Evolutionary conservation across 78 protist species (phyloP).

Genomic region (Paulinella micropora): DNA sequence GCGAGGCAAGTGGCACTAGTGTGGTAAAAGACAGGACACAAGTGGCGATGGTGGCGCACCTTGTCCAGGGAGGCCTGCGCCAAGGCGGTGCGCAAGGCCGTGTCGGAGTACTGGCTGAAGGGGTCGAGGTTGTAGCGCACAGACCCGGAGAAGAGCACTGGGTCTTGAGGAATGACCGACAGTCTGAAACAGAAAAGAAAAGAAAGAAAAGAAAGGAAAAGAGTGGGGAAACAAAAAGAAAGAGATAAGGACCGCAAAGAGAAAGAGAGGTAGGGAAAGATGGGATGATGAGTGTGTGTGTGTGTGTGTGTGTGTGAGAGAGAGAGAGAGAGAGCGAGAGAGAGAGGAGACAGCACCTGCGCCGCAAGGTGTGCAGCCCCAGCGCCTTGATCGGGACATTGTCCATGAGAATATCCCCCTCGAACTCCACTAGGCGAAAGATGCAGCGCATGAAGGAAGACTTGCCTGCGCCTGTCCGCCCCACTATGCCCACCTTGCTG

Average conservation of each 20-base stretch:
- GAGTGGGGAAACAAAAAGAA: too few species aligned
- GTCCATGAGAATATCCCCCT: slow-evolving; percentile 35
- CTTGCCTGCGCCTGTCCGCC: slow-evolving; percentile 44
- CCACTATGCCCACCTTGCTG: slow-evolving; percentile 31
- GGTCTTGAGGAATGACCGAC: slow-evolving; percentile 82
- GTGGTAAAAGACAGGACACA: too few species aligned
- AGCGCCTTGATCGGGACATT: slow-evolving; percentile 36
- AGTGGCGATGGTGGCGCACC: too few species aligned
- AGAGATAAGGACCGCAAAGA: too few species aligned
- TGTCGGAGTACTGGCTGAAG: slow-evolving; percentile 40
- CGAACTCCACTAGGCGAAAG: slow-evolving; percentile 18
- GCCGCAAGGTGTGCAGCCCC: too few species aligned
- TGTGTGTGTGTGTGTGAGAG: too few species aligned
- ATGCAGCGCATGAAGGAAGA: slow-evolving; percentile 14
- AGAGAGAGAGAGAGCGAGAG: too few species aligned
- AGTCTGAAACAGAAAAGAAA: slow-evolving; percentile 32
- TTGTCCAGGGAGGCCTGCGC: not conserved
- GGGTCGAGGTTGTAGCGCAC: slow-evolving; percentile 79
- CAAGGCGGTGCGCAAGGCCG: not conserved
- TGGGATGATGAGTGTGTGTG: too few species aligned
- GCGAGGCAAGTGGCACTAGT: too few species aligned
- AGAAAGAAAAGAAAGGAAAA: too few species aligned
- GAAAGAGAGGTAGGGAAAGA: too few species aligned
- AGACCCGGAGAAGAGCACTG: slow-evolving; percentile 62
- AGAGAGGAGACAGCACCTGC: too few species aligned